A percentile compares a stretch with the other conserved stretches of the same genome.
Conservation (phyloP, 768 basidiomycete species). For the Chalciporus pseudorubinellus region DNA sequence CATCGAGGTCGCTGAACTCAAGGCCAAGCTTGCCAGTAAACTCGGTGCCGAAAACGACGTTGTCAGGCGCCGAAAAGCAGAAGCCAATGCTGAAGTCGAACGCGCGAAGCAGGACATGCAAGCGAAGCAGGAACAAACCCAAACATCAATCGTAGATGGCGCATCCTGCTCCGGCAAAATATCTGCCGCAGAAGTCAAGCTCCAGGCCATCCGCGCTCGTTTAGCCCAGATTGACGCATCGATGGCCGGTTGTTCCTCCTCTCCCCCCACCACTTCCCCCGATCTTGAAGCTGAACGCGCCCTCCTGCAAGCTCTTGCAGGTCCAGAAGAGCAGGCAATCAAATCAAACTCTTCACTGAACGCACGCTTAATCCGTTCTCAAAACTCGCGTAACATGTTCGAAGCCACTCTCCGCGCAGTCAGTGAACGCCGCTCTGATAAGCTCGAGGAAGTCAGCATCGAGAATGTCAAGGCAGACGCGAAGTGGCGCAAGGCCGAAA, state of each 20-base stretch:
- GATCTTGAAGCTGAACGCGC: constrained; percentile 73
- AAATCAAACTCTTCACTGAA: constrained; percentile 58
- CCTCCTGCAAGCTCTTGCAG: constrained; percentile 63
- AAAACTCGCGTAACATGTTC: constrained; percentile 77
- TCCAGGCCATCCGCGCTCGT: constrained; percentile 61
- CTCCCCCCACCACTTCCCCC: constrained; percentile 40
- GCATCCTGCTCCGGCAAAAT: constrained; percentile 72
- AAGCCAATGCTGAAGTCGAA: constrained; percentile 71
- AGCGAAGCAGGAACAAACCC: constrained; percentile 67
- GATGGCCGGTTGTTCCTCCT: constrained; percentile 32
- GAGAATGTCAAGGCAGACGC: constrained; percentile 75
- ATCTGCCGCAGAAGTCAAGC: constrained; percentile 63
- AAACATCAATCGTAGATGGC: constrained; percentile 69
- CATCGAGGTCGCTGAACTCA: constrained; percentile 78
- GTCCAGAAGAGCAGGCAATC: constrained; percentile 67
- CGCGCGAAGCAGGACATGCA: constrained; percentile 71
- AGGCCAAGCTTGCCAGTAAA: constrained; percentile 79
- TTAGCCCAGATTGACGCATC: constrained; percentile 54
- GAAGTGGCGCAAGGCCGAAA: constrained; percentile 59
- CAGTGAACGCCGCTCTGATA: constrained; percentile 75
- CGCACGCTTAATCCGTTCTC: constrained; percentile 60
- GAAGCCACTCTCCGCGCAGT: constrained; percentile 84
- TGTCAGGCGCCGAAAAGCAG: constrained; percentile 62
- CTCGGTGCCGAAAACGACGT: constrained; percentile 60
- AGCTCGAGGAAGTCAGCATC: constrained; percentile 65